Evolutionary conservation across 352 stramenopile genomes (phyloP), one percentile per base, ranked within the genome.

Genomic region (Globisporangium irregulare): DNA sequence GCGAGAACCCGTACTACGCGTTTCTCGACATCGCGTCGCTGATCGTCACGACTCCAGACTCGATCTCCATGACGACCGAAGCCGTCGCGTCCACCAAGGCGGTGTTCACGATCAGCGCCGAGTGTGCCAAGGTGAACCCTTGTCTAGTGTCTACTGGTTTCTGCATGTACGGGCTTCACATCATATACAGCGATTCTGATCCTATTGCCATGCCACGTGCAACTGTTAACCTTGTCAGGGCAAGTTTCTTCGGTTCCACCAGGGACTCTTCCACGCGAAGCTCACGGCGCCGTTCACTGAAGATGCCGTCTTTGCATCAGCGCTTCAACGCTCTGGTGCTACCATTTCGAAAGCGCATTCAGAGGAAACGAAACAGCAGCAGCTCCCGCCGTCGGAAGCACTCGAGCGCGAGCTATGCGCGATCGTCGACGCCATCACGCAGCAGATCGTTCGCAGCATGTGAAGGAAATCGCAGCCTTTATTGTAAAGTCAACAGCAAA

Each of bases 1-100:
- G 87, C n/a, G 65, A 64, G 4, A 94, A 92, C 69, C 86, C 86
- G 24, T 94, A 83, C 69, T 68, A 85, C 48, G 84, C 82, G 18
- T 74, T 94, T 59, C 61, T 92, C 8, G 72, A 75, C 8, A 67
- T 78, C 22, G 82, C 82, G 25, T 74, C 78, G 4, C 74, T 64
- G 9, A 74, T 94, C 32, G 77, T 92, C 18, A 92, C 81, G 8
- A 94, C 86, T 0, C 86, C 86, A 9, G 86, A 94, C 66, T 94
- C 84, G 4, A 81, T 92, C 58, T 92, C 86, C 27, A 94, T 94
- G 86, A 88, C 82, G 0, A 94, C 86, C 24, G 86, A 94, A 67
- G 86, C 86, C 15, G 78, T 92, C 50, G 75, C 79, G 8, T 74
- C 80, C 0, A 70, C 73, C 12, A 90, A 86, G 32, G 68, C 81